Evolutionary conservation across 768 basidiomycete species (phyloP).

Genomic region (Russula sp.): DNA sequence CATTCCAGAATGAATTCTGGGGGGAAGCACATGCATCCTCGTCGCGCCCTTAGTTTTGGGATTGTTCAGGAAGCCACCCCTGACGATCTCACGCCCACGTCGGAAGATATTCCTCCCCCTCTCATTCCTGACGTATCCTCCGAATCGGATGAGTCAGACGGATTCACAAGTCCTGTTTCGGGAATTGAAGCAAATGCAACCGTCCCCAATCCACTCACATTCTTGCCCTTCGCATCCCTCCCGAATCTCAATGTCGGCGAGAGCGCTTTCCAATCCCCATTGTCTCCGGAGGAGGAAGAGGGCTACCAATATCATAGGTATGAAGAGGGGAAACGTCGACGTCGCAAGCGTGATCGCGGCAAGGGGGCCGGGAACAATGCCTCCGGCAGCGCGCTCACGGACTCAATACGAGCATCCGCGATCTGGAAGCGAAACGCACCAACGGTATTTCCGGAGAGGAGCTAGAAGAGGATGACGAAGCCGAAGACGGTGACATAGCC

Average conservation of each 20-base stretch:
- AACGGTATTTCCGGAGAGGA: conserved; percentile 20
- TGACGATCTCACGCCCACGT: conserved; percentile 10
- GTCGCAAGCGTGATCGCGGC: conserved; percentile 26
- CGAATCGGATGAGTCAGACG: conserved; percentile 65
- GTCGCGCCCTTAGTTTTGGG: conserved; percentile 36
- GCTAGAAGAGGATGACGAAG: conserved; percentile 28
- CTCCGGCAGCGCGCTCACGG: conserved; percentile 17
- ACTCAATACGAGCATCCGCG: conserved; percentile 12
- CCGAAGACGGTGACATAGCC: conserved; percentile 23
- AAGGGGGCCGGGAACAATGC: conserved; percentile 27
- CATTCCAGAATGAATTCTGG: conserved; percentile 29
- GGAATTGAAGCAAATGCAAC: neutral
- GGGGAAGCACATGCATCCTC: conserved; percentile 48
- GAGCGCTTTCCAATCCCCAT: conserved; percentile 14
- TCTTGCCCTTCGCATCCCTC: conserved; percentile 27
- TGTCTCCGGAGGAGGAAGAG: conserved; percentile 22
- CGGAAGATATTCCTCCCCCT: conserved; percentile 41
- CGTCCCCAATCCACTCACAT: conserved; percentile 32
- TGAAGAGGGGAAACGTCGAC: conserved; percentile 30
- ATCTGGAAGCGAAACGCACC: conserved; percentile 13
- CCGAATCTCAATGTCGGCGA: conserved; percentile 15
- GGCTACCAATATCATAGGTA: conserved; percentile 24
- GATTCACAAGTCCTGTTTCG: conserved; percentile 41
- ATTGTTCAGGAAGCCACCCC: conserved; percentile 18
- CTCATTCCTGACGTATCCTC: conserved; percentile 61